Evolutionary conservation across 805 yeast species (phyloP).

Genomic region (Pichia occidentalis): DNA sequence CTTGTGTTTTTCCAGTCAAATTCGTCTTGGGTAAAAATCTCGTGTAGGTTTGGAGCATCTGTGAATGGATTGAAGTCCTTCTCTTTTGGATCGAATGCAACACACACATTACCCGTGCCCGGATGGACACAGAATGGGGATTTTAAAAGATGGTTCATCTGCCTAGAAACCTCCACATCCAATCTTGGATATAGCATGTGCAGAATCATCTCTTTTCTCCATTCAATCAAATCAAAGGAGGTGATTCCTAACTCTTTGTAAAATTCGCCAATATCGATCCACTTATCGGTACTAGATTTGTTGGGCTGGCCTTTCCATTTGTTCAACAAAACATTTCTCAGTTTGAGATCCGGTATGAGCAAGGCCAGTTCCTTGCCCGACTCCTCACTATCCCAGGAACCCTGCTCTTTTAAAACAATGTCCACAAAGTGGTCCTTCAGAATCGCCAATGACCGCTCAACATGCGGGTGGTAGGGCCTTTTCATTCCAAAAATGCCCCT

Average conservation of each 20-base stretch:
- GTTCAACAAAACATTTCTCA: slow-evolving; percentile 45
- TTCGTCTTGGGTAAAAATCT: slow-evolving; percentile 57
- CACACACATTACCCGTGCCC: slow-evolving; percentile 91
- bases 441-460: slow-evolving; percentile 65
- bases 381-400: slow-evolving; percentile 67
- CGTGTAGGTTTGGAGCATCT: slow-evolving; percentile 65
- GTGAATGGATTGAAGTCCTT: slow-evolving; percentile 66
- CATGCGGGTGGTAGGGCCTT: slow-evolving; percentile 87
- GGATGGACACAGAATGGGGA: slow-evolving; percentile 98
- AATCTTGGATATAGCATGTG: slow-evolving; percentile 83
- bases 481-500: slow-evolving; percentile 46
- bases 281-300: slow-evolving; percentile 55
- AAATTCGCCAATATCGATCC: slow-evolving; percentile 65
- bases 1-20: slow-evolving; percentile 58
- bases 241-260: slow-evolving; percentile 34
- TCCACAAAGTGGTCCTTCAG: slow-evolving; percentile 58
- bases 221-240: slow-evolving; percentile 46
- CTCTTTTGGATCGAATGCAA: slow-evolving; percentile 58
- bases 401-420: slow-evolving; percentile 70
- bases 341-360: slow-evolving; percentile 54
- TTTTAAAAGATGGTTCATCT: slow-evolving; percentile 83
- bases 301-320: slow-evolving; percentile 54
- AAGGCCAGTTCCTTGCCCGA: slow-evolving; percentile 51
- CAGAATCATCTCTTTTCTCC: slow-evolving; percentile 74
- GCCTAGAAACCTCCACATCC: slow-evolving; percentile 88